Evolutionary conservation across 1,284 basidiomycete species (phyloP), one percentile per base, ranked within the genome.

Genomic region (Boletus subluridellus): DNA sequence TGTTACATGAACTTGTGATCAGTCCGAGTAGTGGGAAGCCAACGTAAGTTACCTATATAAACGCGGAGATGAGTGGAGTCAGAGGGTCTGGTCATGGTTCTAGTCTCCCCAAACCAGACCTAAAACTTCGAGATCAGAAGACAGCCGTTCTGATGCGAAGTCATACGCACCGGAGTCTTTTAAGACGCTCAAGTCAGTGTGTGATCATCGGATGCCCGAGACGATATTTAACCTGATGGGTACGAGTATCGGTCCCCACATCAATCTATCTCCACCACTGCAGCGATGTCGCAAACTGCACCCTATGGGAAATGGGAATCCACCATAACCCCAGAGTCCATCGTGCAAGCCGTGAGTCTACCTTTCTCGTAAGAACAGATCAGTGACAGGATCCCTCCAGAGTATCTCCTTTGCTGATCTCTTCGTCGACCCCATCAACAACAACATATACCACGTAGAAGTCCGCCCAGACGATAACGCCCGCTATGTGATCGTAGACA

Each of bases 241-340:
- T 41, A n/a, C 39, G 39, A 11, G n/a, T n/a, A 41, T 39, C 17
- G 3, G 8, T 4, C 38, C 38, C 38, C 17, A n/a, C 17, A 6
- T 15, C 35, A 11, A 51, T 32, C 24, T 6, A 10, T 24, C 35
- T 42, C 5, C 9, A 28, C 42, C 11, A n/a, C 21, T 28, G 54
- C 46, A 14, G 50, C 38, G 0, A 69, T 69, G 68, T 59, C 61
- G n/a, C 58, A 63, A 42, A 66, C 59, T 32, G 80, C 82, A 14
- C 81, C 84, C 0, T 86, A 78, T 66, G 85, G 85, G 30, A 81
- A 78, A 47, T 87, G 87, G 85, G 68, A 76, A 5, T 87, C 86
- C 5, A 78, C 82, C 14, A 80, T 89, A 57, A 78, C 81, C 2
- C 75, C 80, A 28, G 79, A 82, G 55, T 73, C 78, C 15, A 75